Percentiles rank a stretch among this genome's conserved stretches.
These are phyloP conservation scores for Lichtheimia ornata DNA, from an alignment of 371 early-diverging fungal genomes.

Conservation along the genomic window DNA sequence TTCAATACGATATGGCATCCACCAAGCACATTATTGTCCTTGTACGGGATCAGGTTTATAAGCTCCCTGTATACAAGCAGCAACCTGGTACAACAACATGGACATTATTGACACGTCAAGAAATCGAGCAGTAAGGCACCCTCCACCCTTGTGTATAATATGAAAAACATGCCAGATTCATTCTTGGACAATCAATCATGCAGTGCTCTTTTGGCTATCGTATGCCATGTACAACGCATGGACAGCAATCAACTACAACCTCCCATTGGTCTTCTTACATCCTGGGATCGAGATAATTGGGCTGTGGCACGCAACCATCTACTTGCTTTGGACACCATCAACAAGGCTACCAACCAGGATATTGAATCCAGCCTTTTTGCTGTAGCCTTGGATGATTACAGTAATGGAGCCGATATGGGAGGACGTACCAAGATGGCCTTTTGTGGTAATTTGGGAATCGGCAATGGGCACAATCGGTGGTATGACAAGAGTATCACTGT, in stretches of 20 bases:
- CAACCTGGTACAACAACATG: slow-evolving; percentile 46
- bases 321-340: slow-evolving; percentile 45
- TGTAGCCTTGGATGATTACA: slow-evolving; percentile 75
- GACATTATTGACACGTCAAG: slow-evolving; percentile 55
- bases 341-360: slow-evolving; percentile 48
- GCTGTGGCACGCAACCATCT: slow-evolving; percentile 63
- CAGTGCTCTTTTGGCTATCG: slow-evolving; percentile 29
- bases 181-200: too few relatives aligned
- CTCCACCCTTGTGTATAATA: too few relatives aligned
- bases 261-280: slow-evolving; percentile 77
- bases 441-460: slow-evolving; percentile 44
- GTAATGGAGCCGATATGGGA: slow-evolving; percentile 27
- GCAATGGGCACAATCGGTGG: slow-evolving; percentile 82
- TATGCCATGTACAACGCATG: slow-evolving; percentile 46
- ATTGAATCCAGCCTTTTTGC: slow-evolving; percentile 76
- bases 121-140: slow-evolving; percentile 66
- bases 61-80: slow-evolving; percentile 60
- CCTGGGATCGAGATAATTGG: slow-evolving; percentile 89
- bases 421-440: slow-evolving; percentile 51
- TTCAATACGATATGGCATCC: slow-evolving; percentile 46
- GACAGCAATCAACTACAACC: slow-evolving; percentile 37
- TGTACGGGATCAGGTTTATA: slow-evolving; percentile 78
- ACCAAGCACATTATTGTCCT: slow-evolving; percentile 75
- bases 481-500: slow-evolving; percentile 78
- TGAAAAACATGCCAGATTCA: too few relatives aligned